A percentile compares a stretch with the other conserved stretches of the same genome.
phyloP scores from a whole-genome alignment of 1,284 basidiomycete species.

The Ceratobasidium papillatum region DNA sequence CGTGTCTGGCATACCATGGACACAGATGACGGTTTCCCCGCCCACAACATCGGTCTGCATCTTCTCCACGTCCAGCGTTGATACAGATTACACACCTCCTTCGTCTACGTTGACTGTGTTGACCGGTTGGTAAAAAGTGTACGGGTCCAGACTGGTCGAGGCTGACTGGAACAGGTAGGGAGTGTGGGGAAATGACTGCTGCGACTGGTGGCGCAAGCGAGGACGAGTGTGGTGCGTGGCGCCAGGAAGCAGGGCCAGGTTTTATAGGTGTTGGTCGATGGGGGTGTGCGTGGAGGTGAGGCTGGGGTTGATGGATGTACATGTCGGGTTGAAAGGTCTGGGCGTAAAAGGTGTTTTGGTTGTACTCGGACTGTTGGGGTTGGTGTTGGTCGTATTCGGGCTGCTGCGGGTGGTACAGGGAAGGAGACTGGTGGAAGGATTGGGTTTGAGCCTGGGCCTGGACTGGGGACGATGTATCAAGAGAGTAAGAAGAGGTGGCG shows the following conservation, averaged over 20 bases:
- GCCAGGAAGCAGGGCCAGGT: conserved; percentile 25
- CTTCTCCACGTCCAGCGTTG: conserved; percentile 21
- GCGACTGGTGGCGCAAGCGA: conserved; percentile 18
- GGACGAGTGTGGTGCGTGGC: conserved; percentile 31
- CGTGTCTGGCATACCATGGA: conserved; percentile 29
- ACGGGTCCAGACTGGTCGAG: conserved; percentile 32
- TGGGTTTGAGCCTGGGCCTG: conserved; percentile 11
- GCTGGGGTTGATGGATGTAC: conserved; percentile 8
- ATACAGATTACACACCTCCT: conserved; percentile 36
- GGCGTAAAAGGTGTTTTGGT: conserved; percentile 2
- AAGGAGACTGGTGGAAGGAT: background rate
- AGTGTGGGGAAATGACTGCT: conserved; percentile 5
- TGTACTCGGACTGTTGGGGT: conserved; percentile 4
- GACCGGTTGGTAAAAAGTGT: conserved; percentile 25
- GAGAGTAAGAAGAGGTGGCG: conserved; percentile 21
- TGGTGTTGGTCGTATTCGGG: conserved; percentile 20
- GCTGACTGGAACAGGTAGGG: background rate
- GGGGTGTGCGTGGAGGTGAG: background rate
- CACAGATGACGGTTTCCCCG: conserved; percentile 34
- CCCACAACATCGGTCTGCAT: conserved; percentile 32
- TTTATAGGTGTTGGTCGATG: conserved; percentile 21
- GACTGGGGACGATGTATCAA: background rate
- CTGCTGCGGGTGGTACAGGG: conserved; percentile 4
- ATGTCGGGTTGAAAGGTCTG: background rate
- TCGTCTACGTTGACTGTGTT: conserved; percentile 27